Conservation (phyloP, 768 basidiomycete species). For the Rhizopogon salebrosus region DNA sequence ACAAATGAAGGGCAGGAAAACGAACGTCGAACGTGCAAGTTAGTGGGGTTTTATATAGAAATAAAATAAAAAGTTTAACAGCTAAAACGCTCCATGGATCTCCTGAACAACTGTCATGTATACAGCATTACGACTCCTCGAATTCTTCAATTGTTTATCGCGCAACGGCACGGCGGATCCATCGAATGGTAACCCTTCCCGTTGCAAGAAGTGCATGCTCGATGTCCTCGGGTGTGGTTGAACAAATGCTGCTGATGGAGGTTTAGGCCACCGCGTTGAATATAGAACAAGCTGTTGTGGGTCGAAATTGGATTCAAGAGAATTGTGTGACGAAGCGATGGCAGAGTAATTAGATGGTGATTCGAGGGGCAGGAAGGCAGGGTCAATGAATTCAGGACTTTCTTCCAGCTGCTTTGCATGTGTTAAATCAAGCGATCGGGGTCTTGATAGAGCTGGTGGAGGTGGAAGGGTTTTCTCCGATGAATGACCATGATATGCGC, state of each 20-base stretch:
- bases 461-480: slow-evolving; percentile 5
- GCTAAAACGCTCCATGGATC: slow-evolving; percentile 9
- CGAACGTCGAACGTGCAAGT: not conserved
- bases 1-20: not conserved
- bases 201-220: slow-evolving; percentile 1
- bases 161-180: not conserved
- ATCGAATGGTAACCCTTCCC: not conserved
- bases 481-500: slow-evolving; percentile 4
- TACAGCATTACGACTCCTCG: slow-evolving; percentile 24
- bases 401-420: slow-evolving; percentile 5
- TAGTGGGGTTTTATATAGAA: not conserved
- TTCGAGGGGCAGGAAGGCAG: slow-evolving; percentile 13
- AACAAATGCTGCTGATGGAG: slow-evolving; percentile 14
- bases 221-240: slow-evolving; percentile 6
- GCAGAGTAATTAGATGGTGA: slow-evolving; percentile 18
- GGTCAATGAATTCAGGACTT: slow-evolving; percentile 9
- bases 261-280: slow-evolving; percentile 16
- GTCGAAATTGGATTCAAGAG: slow-evolving; percentile 23
- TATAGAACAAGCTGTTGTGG: slow-evolving; percentile 7
- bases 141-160: not conserved
- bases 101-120: slow-evolving; percentile 43
- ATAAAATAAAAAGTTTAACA: not conserved
- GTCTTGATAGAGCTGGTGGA: not conserved
- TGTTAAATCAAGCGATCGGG: slow-evolving; percentile 3
- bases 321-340: slow-evolving; percentile 28